phyloP scores from a whole-genome alignment of 768 basidiomycete species.

The Kwoniella dendrophila region DNA sequence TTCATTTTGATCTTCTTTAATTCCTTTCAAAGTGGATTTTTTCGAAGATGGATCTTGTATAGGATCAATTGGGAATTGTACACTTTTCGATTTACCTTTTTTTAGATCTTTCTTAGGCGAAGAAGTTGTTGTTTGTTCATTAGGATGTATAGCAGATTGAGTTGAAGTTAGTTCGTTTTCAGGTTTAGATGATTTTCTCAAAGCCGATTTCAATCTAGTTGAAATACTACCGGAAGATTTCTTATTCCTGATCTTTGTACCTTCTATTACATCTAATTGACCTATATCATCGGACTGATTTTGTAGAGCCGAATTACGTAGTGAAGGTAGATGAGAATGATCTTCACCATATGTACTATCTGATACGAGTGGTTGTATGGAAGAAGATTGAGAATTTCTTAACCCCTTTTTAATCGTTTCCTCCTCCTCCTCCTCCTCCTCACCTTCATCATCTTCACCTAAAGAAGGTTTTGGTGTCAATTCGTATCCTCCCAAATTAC shows the following conservation, averaged over 20 bases:
- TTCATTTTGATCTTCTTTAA: background rate
- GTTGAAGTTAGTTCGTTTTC: background rate
- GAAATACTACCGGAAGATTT: constrained; percentile 14
- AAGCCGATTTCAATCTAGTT: constrained; percentile 39
- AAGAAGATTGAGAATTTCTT: constrained; percentile 31
- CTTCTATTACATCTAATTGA: too few species aligned
- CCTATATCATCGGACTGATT: too few species aligned
- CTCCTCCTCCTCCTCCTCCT: background rate
- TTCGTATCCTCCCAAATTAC: constrained; percentile 6
- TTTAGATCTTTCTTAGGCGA: too few species aligned
- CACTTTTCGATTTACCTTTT: constrained; percentile 28
- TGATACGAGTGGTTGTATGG: constrained; percentile 25
- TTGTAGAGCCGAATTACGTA: too few species aligned
- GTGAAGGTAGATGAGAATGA: too few species aligned
- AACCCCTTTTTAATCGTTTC: background rate
- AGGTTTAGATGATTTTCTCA: constrained; percentile 19
- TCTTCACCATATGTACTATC: background rate
- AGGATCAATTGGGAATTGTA: constrained; percentile 47
- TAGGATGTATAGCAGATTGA: too few species aligned
- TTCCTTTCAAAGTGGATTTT: background rate
- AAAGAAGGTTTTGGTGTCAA: constrained; percentile 4
- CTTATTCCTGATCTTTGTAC: background rate
- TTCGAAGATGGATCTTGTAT: background rate
- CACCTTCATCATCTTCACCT: background rate
- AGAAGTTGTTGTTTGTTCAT: constrained; percentile 3